A percentile compares a stretch with the other conserved stretches of the same genome.
Conservation (phyloP, 305 asterid species). For the Fraxinus greggii region DNA sequence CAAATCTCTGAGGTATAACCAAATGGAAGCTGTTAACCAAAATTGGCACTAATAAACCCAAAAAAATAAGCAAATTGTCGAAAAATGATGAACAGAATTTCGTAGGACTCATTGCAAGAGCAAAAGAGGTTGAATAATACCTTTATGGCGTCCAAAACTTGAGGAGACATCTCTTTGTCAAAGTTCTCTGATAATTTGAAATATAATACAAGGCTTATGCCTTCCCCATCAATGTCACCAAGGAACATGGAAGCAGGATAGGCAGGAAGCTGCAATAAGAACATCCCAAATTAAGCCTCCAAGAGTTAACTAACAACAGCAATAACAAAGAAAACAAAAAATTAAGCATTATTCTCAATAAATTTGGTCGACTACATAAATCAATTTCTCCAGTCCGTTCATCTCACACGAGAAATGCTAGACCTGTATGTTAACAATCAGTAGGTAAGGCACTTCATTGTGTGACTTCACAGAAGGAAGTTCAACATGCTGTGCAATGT, state of each 20-base stretch:
- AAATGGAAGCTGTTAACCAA: slow-evolving; percentile 6
- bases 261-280: slow-evolving; percentile 62
- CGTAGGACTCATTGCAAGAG: background rate
- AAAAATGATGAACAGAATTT: background rate
- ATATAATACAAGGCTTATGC: slow-evolving; percentile 77
- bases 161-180: slow-evolving; percentile 43
- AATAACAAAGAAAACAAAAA: background rate
- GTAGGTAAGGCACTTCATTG: slow-evolving; percentile 59
- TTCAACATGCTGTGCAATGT: slow-evolving; percentile 71
- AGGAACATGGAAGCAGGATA: slow-evolving; percentile 77
- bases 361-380: background rate
- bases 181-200: slow-evolving; percentile 68
- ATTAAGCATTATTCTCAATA: background rate
- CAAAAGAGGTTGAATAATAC: slow-evolving; percentile 29
- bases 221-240: slow-evolving; percentile 82
- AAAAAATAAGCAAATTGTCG: background rate
- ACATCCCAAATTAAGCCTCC: background rate
- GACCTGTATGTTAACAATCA: slow-evolving; percentile 80
- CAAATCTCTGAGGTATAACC: slow-evolving; percentile 48
- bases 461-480: slow-evolving; percentile 54
- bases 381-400: background rate
- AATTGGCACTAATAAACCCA: background rate
- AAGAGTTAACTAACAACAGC: background rate
- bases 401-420: background rate
- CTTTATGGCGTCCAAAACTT: slow-evolving; percentile 61